Conservation (phyloP, 768 basidiomycete species). For the Tylopilus sp. region DNA sequence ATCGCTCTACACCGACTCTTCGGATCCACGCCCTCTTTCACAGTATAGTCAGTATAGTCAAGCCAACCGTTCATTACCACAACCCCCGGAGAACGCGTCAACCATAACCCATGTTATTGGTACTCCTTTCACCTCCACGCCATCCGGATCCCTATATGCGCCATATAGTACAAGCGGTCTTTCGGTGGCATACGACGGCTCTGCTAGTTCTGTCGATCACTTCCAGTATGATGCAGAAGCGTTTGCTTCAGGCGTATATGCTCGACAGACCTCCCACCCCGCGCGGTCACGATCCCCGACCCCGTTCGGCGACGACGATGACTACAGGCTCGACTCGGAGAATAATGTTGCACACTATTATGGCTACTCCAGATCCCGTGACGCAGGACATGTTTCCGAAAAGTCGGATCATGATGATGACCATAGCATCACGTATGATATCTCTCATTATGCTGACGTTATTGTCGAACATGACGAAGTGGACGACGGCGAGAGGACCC, state of each 20-base stretch:
- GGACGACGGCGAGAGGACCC: conserved; percentile 23
- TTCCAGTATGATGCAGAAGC: conserved; percentile 66
- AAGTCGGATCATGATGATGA: conserved; percentile 16
- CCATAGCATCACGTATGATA: conserved; percentile 28
- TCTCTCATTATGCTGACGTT: conserved; percentile 28
- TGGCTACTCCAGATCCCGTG: conserved; percentile 31
- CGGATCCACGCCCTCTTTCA: conserved; percentile 25
- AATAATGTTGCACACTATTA: conserved; percentile 57
- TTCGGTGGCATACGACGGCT: conserved; percentile 32
- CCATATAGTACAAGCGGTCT: conserved; percentile 20
- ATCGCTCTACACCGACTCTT: conserved; percentile 26
- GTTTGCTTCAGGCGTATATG: conserved; percentile 60
- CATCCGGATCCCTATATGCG: conserved; percentile 6
- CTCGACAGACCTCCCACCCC: conserved; percentile 44
- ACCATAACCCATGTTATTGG: conserved; percentile 16
- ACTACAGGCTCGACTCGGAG: conserved; percentile 52
- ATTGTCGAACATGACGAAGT: conserved; percentile 18
- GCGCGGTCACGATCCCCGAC: conserved; percentile 76
- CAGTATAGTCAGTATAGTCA: conserved; percentile 40
- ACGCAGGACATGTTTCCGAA: conserved; percentile 20
- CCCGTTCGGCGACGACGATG: conserved; percentile 70
- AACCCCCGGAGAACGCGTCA: conserved; percentile 15
- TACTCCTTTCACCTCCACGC: conserved; percentile 23
- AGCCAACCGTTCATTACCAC: conserved; percentile 30
- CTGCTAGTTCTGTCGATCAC: conserved; percentile 45